A percentile compares a stretch with the other conserved stretches of the same genome.
Conservation (phyloP, 1,284 basidiomycete species). For the Mycena sp. region DNA sequence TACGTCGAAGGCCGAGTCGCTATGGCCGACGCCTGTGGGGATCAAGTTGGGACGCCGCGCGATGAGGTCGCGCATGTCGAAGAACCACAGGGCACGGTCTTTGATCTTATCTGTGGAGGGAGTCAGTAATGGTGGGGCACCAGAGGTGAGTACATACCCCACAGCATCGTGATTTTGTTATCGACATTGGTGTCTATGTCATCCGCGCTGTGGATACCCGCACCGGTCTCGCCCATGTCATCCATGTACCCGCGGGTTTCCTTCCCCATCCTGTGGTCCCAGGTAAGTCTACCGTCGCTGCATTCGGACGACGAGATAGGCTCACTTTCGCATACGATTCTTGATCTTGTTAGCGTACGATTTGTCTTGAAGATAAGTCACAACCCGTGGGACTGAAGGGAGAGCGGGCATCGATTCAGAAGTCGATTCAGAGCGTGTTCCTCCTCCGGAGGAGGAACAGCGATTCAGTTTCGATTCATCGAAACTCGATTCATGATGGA, state of each 20-base stretch:
- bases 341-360: not conserved
- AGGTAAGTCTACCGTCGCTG: not conserved
- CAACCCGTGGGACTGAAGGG: too few species aligned
- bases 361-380: too few species aligned
- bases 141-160: too few species aligned
- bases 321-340: not conserved
- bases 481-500: too few species aligned
- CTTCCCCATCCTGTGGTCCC: not conserved
- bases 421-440: too few species aligned
- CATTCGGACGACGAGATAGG: too few species aligned
- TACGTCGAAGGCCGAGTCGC: not conserved
- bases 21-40: slow-evolving; percentile 1
- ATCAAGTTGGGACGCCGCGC: not conserved
- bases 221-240: slow-evolving; percentile 9
- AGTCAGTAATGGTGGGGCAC: too few species aligned
- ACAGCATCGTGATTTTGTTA: too few species aligned
- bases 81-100: not conserved
- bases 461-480: too few species aligned
- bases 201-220: not conserved
- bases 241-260: not conserved
- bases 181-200: not conserved
- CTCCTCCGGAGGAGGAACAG: too few species aligned
- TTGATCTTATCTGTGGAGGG: not conserved
- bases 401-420: too few species aligned
- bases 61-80: too few species aligned